Percentiles rank a stretch among this genome's conserved stretches.
Evolutionary conservation across 192 early-diverging fungal species (phyloP).

Genomic region (Phlyctochytrium arcticum): DNA sequence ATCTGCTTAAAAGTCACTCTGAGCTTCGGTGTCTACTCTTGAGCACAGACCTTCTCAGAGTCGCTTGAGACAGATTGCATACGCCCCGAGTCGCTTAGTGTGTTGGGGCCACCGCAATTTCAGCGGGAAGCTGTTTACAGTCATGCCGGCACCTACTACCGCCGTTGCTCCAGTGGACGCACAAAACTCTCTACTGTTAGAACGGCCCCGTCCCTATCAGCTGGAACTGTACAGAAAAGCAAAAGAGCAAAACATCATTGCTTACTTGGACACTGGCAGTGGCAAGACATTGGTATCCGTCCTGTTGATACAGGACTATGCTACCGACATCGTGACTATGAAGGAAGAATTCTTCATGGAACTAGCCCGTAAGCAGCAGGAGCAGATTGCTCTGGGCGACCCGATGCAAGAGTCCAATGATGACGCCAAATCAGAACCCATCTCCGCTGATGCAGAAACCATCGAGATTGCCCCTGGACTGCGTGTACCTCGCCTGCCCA

Average conservation of each 20-base stretch:
- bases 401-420: neutral
- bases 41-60: too few relatives aligned
- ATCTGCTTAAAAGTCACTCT: too few relatives aligned
- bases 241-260: constrained; percentile 69
- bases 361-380: neutral
- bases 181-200: neutral
- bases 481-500: constrained; percentile 21
- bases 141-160: too few relatives aligned
- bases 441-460: neutral
- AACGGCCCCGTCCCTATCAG: constrained; percentile 72
- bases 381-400: neutral
- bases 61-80: too few relatives aligned
- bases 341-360: neutral
- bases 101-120: too few relatives aligned
- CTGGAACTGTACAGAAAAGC: constrained; percentile 68
- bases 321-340: constrained; percentile 46
- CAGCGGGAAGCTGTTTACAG: too few relatives aligned
- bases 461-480: neutral
- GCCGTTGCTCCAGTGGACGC: neutral
- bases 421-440: neutral
- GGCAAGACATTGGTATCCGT: constrained; percentile 82
- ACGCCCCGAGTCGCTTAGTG: too few relatives aligned
- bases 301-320: constrained; percentile 78
- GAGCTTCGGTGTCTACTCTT: too few relatives aligned
- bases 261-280: constrained; percentile 87